Evolutionary conservation across 139 green algal genomes (phyloP).

Genomic region (Micractinium sp.): DNA sequence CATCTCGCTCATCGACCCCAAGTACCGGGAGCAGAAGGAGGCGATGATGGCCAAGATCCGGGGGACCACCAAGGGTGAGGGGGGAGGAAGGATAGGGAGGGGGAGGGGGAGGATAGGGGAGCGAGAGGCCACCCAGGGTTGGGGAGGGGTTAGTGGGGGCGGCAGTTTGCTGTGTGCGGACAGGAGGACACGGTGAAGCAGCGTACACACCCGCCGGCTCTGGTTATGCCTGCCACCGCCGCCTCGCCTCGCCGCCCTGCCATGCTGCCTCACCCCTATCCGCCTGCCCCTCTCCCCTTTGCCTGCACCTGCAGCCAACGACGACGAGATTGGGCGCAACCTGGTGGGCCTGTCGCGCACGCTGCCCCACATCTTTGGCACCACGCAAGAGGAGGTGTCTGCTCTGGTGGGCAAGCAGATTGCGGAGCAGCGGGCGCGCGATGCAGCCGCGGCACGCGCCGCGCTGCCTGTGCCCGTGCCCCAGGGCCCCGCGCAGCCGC

Average conservation of each 20-base stretch:
- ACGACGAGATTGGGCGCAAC: conserved; percentile 97
- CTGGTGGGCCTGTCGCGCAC: conserved; percentile 84
- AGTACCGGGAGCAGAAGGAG: conserved; percentile 94
- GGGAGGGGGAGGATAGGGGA: too few species aligned
- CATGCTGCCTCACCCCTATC: background rate
- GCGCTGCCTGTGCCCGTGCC: conserved; percentile 33
- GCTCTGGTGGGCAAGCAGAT: conserved; percentile 75
- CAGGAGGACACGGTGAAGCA: too few species aligned
- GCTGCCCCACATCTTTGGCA: conserved; percentile 96
- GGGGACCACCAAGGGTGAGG: conserved; percentile 68
- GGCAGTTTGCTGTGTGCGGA: too few species aligned
- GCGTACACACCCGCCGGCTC: too few species aligned
- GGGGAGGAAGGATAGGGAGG: too few species aligned
- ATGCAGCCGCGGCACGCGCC: conserved; percentile 3
- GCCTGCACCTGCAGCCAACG: conserved; percentile 59
- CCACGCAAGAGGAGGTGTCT: conserved; percentile 86
- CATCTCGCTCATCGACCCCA: conserved; percentile 90
- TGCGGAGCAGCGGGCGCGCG: conserved; percentile 67
- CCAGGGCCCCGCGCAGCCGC: conserved; percentile 24
- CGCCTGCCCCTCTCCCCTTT: too few species aligned
- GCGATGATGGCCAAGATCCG: conserved; percentile 93
- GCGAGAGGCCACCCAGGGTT: too few species aligned
- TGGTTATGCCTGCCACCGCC: too few species aligned
- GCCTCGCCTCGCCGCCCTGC: background rate
- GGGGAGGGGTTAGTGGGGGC: too few species aligned